Evolutionary conservation across 1,139 yeast genomes (phyloP).

Genomic region (Blastobotrys proliferans): DNA sequence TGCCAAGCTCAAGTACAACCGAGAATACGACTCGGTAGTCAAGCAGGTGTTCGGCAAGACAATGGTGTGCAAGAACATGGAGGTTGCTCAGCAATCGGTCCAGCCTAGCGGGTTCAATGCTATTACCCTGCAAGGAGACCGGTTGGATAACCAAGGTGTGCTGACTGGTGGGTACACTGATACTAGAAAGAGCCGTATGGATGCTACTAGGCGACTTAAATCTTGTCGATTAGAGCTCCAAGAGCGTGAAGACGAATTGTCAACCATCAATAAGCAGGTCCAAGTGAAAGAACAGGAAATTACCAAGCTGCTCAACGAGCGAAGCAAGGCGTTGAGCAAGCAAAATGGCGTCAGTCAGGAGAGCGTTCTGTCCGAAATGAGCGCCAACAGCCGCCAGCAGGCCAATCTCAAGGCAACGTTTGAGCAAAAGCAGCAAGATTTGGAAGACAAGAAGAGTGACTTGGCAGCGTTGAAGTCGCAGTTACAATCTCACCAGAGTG

Average conservation of each 20-base stretch:
- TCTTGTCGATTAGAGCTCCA: conserved; percentile 48
- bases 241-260: conserved; percentile 40
- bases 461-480: conserved; percentile 32
- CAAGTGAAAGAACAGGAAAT: conserved; percentile 43
- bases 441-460: conserved; percentile 25
- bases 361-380: conserved; percentile 27
- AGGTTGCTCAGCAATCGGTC: conserved; percentile 66
- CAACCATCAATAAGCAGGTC: conserved; percentile 37
- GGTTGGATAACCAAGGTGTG: conserved; percentile 78
- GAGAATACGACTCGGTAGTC: conserved; percentile 54
- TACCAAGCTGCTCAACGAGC: conserved; percentile 43
- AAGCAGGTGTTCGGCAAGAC: conserved; percentile 78
- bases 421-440: conserved; percentile 5
- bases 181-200: conserved; percentile 61
- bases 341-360: conserved; percentile 26
- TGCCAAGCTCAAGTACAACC: conserved; percentile 60
- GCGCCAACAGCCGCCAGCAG: conserved; percentile 16
- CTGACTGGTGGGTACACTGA: conserved; percentile 88
- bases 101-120: conserved; percentile 61
- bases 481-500: conserved; percentile 38
- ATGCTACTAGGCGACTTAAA: conserved; percentile 56
- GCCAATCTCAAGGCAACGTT: conserved; percentile 19
- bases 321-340: conserved; percentile 41
- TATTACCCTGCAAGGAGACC: conserved; percentile 88
- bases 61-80: conserved; percentile 69